Percentiles rank a stretch among this genome's conserved stretches.
Conservation (phyloP, 208 protist species). For the Endotrypanum monterogeii region DNA sequence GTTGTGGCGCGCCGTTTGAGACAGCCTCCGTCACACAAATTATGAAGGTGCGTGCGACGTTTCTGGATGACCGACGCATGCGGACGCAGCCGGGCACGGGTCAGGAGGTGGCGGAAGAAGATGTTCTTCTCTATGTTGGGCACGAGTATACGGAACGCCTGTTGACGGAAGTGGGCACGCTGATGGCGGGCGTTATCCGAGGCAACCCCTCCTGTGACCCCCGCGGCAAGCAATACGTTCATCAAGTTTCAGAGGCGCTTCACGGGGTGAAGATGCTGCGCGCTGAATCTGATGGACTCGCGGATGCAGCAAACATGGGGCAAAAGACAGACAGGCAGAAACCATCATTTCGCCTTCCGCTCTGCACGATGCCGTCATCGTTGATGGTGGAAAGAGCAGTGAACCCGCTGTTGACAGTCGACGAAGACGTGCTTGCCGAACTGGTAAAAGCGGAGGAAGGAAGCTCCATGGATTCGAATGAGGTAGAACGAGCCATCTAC, state of each 20-base stretch:
- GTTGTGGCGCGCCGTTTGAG: constrained; percentile 93
- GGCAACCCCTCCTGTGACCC: not conserved
- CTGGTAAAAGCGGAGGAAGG: constrained; percentile 22
- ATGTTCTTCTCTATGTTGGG: constrained; percentile 76
- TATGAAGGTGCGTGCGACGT: constrained; percentile 40
- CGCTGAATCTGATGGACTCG: constrained; percentile 39
- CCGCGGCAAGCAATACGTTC: constrained; percentile 24
- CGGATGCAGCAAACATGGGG: constrained; percentile 26
- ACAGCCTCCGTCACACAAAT: constrained; percentile 50
- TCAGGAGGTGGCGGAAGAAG: constrained; percentile 42
- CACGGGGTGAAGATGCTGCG: constrained; percentile 41
- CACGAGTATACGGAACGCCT: constrained; percentile 82
- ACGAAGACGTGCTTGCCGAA: constrained; percentile 37
- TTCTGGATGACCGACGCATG: constrained; percentile 40
- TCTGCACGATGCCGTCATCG: constrained; percentile 71
- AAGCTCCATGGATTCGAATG: constrained; percentile 25
- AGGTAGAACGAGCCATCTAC: constrained; percentile 47
- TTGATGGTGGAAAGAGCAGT: constrained; percentile 57
- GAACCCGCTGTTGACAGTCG: constrained; percentile 74
- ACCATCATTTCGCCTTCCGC: constrained; percentile 32
- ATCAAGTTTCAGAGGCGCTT: constrained; percentile 25
- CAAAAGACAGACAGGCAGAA: constrained; percentile 3
- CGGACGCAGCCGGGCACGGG: constrained; percentile 69
- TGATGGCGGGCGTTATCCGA: constrained; percentile 30
- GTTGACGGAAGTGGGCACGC: constrained; percentile 43